Conservation (phyloP, 176 grass and related monocot genomes). For the Paspalum vaginatum region DNA sequence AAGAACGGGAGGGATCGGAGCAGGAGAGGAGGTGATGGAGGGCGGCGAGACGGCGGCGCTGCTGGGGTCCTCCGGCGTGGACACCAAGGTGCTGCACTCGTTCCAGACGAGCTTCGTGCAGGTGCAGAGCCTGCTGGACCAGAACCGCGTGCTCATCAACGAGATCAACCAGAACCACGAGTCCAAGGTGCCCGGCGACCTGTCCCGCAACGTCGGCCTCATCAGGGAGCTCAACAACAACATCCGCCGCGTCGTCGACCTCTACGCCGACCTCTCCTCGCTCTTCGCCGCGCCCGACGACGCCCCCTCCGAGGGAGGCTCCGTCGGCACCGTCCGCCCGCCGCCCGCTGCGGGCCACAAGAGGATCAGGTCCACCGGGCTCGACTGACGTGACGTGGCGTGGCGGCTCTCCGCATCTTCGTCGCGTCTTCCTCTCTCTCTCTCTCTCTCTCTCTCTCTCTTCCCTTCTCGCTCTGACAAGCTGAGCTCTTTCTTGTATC, state of each 20-base stretch:
- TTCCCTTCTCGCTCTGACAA: neutral
- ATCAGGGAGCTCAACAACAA: slow-evolving; percentile 93
- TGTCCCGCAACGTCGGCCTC: slow-evolving; percentile 74
- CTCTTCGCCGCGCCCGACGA: slow-evolving; percentile 57
- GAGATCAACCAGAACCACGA: slow-evolving; percentile 93
- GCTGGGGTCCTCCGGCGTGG: slow-evolving; percentile 29
- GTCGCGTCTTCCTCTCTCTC: neutral
- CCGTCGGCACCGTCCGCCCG: slow-evolving; percentile 48
- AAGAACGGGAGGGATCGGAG: too few species aligned
- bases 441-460: neutral
- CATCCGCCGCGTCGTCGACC: slow-evolving; percentile 80
- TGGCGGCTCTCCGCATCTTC: too few species aligned
- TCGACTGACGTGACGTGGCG: slow-evolving; percentile 44
- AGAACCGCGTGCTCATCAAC: slow-evolving; percentile 73
- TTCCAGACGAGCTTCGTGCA: slow-evolving; percentile 89
- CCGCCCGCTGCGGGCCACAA: slow-evolving; percentile 56
- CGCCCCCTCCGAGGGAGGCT: slow-evolving; percentile 48
- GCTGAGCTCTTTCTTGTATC: neutral
- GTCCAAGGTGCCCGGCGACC: slow-evolving; percentile 72
- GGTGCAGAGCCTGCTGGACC: slow-evolving; percentile 79
- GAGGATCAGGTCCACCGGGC: slow-evolving; percentile 53
- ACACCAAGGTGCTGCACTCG: slow-evolving; percentile 69
- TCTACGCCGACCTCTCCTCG: slow-evolving; percentile 75
- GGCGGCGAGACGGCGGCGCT: slow-evolving; percentile 42
- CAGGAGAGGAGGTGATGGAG: too few species aligned